Conservation (phyloP, 495 filamentous ascomycete genomes). For the Barbatosphaeria neglecta region DNA sequence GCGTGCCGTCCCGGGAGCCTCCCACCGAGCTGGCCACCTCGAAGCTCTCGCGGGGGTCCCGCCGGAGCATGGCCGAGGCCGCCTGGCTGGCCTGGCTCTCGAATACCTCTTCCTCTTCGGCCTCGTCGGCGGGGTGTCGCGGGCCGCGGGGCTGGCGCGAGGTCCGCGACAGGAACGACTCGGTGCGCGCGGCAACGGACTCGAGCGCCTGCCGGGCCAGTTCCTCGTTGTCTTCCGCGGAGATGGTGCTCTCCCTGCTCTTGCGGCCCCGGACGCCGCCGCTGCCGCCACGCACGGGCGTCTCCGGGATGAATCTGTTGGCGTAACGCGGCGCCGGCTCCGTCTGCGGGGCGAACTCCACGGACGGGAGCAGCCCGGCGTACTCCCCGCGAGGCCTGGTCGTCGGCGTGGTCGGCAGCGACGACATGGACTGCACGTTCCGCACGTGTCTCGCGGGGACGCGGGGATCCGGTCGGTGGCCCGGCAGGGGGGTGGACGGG, state of each 20-base stretch:
- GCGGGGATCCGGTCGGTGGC: conserved; percentile 28
- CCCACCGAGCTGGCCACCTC: conserved; percentile 31
- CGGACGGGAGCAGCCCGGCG: conserved; percentile 39
- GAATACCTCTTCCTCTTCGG: conserved; percentile 23
- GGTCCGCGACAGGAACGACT: conserved; percentile 25
- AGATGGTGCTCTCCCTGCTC: conserved; percentile 83
- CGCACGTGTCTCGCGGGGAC: conserved; percentile 48
- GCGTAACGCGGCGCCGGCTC: conserved; percentile 31
- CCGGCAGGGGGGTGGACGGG: conserved; percentile 46
- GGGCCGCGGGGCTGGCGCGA: conserved; percentile 17
- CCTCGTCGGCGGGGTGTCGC: conserved; percentile 7
- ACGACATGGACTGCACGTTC: conserved; percentile 65
- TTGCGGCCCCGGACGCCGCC: conserved; percentile 29
- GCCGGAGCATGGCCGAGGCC: conserved; percentile 43
- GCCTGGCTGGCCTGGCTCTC: conserved; percentile 42
- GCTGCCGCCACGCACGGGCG: conserved; percentile 11
- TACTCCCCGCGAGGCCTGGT: conserved; percentile 28
- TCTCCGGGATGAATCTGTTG: conserved; percentile 14
- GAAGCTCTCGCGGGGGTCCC: conserved; percentile 38
- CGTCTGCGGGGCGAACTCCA: conserved; percentile 45
- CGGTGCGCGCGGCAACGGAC: conserved; percentile 38
- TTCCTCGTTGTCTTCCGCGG: conserved; percentile 62
- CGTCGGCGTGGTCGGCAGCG: conserved; percentile 65
- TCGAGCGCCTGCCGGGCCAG: conserved; percentile 44
- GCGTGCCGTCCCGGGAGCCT: conserved; percentile 28